Evolutionary conservation across 148 eudicot genomes (phyloP).

Genomic region (Vaccinium darrowii): DNA sequence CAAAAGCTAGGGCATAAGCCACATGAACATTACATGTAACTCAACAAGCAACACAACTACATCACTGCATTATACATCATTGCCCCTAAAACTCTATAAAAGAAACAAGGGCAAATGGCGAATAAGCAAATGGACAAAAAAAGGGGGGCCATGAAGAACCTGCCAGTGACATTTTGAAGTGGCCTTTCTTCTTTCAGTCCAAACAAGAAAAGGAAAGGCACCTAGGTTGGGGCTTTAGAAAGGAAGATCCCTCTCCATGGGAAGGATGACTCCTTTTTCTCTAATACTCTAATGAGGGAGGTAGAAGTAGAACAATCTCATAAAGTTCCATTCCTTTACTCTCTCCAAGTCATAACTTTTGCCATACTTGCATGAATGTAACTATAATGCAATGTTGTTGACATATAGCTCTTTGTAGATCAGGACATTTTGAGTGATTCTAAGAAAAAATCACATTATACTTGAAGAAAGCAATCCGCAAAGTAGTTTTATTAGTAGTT

Average conservation of each 20-base stretch:
- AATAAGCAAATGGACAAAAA: background rate
- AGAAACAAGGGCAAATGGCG: background rate
- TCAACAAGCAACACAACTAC: background rate
- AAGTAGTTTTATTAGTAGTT: background rate
- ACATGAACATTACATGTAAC: too few relatives aligned
- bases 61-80: background rate
- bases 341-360: background rate
- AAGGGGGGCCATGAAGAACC: background rate
- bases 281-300: background rate
- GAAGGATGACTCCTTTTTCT: background rate
- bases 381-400: background rate
- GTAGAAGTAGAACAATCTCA: background rate
- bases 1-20: too few relatives aligned
- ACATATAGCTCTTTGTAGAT: background rate
- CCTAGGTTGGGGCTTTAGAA: slow-evolving; percentile 11
- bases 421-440: background rate
- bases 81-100: background rate
- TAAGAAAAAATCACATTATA: background rate
- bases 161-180: background rate
- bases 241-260: background rate
- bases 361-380: background rate
- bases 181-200: background rate
- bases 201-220: background rate
- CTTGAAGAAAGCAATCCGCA: background rate
- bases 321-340: background rate